These are phyloP conservation scores for Naematelia encephala DNA, from an alignment of 768 basidiomycete genomes.

Conservation along the genomic window DNA sequence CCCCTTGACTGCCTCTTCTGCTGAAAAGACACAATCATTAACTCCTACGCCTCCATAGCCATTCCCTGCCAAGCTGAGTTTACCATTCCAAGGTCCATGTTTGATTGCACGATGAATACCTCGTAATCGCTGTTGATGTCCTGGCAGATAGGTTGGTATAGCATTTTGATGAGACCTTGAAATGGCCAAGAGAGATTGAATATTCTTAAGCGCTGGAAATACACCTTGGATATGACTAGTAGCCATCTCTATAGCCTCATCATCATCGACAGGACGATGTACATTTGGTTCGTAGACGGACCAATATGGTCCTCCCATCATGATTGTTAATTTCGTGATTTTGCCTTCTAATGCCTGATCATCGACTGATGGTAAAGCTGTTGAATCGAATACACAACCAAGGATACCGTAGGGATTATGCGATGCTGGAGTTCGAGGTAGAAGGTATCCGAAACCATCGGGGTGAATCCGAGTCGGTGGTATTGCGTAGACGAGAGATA, in stretches of 20 bases:
- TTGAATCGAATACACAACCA: constrained; percentile 87
- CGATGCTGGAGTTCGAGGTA: constrained; percentile 60
- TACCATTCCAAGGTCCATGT: constrained; percentile 53
- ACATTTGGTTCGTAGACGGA: constrained; percentile 28
- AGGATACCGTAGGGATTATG: constrained; percentile 53
- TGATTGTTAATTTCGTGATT: constrained; percentile 78
- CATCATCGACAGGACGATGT: constrained; percentile 17
- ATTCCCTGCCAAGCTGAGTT: constrained; percentile 70
- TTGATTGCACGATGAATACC: constrained; percentile 57
- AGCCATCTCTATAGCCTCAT: constrained; percentile 19
- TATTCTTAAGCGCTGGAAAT: constrained; percentile 33
- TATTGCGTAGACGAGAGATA: constrained; percentile 76
- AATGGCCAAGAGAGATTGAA: constrained; percentile 34
- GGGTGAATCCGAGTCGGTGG: constrained; percentile 63
- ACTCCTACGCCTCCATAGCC: constrained; percentile 83
- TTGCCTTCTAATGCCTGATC: constrained; percentile 41
- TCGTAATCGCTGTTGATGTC: constrained; percentile 67
- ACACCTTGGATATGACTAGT: constrained; percentile 33
- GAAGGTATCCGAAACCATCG: constrained; percentile 87
- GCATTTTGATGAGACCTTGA: constrained; percentile 58
- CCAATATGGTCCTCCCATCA: constrained; percentile 80
- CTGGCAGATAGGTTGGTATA: constrained; percentile 73
- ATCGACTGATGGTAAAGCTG: constrained; percentile 65
- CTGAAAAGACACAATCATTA: constrained; percentile 76
- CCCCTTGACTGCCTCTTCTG: constrained; percentile 55